Evolutionary conservation across 257 asterid species (phyloP).

Genomic region (Fraxinus quadrangulata): DNA sequence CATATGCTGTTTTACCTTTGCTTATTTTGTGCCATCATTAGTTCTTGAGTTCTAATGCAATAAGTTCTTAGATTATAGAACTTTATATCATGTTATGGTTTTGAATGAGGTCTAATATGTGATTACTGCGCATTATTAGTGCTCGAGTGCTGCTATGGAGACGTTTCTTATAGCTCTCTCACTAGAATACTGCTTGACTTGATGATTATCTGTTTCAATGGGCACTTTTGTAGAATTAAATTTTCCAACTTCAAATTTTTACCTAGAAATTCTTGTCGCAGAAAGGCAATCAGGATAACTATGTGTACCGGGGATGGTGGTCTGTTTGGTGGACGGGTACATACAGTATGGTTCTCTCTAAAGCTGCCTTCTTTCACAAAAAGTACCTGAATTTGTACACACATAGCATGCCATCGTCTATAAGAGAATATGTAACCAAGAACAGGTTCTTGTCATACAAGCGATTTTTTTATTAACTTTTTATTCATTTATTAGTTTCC

Average conservation of each 20-base stretch:
- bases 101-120: not conserved
- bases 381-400: slow-evolving; percentile 75
- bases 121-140: not conserved
- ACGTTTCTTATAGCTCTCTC: slow-evolving; percentile 3
- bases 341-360: slow-evolving; percentile 74
- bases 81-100: not conserved
- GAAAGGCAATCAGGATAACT: slow-evolving; percentile 46
- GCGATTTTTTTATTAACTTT: not conserved
- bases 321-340: slow-evolving; percentile 89
- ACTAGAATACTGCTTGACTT: slow-evolving; percentile 8
- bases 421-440: slow-evolving; percentile 61
- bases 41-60: not conserved
- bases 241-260: not conserved
- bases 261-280: slow-evolving; percentile 29
- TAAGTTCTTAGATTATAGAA: not conserved
- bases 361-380: slow-evolving; percentile 80
- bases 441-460: slow-evolving; percentile 49
- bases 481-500: not conserved
- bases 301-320: slow-evolving; percentile 74
- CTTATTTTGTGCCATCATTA: not conserved
- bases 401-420: slow-evolving; percentile 73
- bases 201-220: not conserved
- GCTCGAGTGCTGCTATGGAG: not conserved
- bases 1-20: not conserved
- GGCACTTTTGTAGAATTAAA: slow-evolving; percentile 1